Evolutionary conservation across 78 protist genomes (phyloP), one percentile per base, ranked within the genome.

Genomic region (Diacronema lutheri): DNA sequence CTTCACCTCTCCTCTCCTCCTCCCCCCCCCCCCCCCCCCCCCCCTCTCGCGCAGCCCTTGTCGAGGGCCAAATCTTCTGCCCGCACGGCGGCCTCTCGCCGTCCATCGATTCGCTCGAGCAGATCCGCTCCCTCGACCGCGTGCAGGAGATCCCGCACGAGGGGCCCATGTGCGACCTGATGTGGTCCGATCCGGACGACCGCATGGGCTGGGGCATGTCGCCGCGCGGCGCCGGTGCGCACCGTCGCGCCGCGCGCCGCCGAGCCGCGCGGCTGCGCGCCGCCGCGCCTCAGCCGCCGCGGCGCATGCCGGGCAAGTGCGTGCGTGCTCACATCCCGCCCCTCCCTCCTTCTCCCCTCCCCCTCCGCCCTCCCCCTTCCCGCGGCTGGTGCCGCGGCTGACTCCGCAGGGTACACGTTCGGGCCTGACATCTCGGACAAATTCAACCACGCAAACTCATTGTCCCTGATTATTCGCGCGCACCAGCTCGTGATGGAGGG

Each of bases 151-250:
- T 94, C 13, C 98, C 98, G 1, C 94, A 90, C 71, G 93, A 90
- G 56, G 95, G 97, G 1, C 92, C 89, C 10, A 91, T 91, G 88
- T 90, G 93, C 71, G 99, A 97, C 61, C 93, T 97, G 35, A 90
- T 97, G 86, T 97, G 99, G 99, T 73, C 83, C 5, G 80, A 87
- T n/a, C 86, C 85, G 4, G 88, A 85, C 56, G 90, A 79, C 74
- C 83, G 66, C 82, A 23, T 92, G 35, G 96, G 97, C 14, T 94
- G 95, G 94, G 95, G 96, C n/a, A 91, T 94, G 55, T 93, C 94
- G 7, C 98, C 99, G 19, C 91, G 99, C n/a, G 98, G 98, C 33
- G 98, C 98, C 12, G 99, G n/a, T n/a, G n/a, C n/a, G n/a, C 98
- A n/a, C 16, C n/a, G n/a, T n/a, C n/a, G n/a, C n/a, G n/a, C n/a